phyloP scores from a whole-genome alignment of 306 rosid genomes.

The Cucumis cinereus region DNA sequence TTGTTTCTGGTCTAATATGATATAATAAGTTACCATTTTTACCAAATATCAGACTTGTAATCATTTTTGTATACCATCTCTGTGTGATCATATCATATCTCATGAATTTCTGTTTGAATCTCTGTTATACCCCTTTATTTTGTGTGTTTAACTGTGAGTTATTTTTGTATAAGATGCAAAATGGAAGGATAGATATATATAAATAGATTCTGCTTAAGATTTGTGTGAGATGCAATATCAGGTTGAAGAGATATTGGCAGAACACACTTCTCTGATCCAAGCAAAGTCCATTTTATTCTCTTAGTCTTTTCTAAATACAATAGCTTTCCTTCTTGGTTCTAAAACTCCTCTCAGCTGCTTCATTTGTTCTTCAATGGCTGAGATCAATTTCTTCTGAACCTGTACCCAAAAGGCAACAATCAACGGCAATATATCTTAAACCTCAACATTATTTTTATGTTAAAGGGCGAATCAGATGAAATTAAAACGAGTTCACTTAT shows the following conservation, averaged over 20 bases:
- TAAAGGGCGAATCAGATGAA: background rate
- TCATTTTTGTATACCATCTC: background rate
- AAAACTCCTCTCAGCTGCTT: background rate
- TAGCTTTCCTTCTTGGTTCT: background rate
- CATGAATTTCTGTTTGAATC: background rate
- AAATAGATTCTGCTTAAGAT: background rate
- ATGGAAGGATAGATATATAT: background rate
- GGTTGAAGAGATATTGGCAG: background rate
- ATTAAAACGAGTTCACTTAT: background rate
- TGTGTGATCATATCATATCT: background rate
- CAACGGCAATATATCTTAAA: background rate
- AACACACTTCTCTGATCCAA: background rate
- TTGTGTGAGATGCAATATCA: background rate
- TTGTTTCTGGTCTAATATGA: background rate
- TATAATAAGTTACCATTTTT: background rate
- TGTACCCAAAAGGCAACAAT: slow-evolving; percentile 7
- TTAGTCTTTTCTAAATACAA: background rate
- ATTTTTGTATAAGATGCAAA: background rate
- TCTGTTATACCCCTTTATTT: background rate
- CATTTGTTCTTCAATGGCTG: slow-evolving; percentile 5
- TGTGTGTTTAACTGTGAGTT: background rate
- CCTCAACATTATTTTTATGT: background rate
- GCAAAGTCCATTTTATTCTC: background rate
- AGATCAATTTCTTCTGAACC: slow-evolving; percentile 22
- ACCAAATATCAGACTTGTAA: background rate